A percentile compares a stretch with the other conserved stretches of the same genome.
These are phyloP conservation scores for Cyclotella atomus DNA, from an alignment of 108 stramenopile species.

Conservation along the genomic window DNA sequence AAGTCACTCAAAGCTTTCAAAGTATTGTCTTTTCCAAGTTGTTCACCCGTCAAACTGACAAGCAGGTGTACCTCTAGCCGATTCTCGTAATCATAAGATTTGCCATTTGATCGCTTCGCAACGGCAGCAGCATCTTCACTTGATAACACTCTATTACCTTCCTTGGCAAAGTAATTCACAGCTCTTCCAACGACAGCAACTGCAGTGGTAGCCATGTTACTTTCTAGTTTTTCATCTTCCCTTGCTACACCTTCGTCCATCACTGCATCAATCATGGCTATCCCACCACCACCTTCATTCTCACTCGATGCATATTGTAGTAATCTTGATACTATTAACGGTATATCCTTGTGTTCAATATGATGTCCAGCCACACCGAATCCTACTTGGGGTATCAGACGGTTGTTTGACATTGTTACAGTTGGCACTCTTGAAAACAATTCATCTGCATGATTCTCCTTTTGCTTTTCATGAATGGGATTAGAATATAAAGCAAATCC, in stretches of 20 bases:
- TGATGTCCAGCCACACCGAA: constrained; percentile 39
- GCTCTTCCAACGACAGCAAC: constrained; percentile 41
- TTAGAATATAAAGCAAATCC: constrained; percentile 34
- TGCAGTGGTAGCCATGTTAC: constrained; percentile 21
- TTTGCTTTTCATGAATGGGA: constrained; percentile 8
- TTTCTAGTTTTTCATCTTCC: constrained; percentile 25
- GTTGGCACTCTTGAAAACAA: constrained; percentile 17
- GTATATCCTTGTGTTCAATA: constrained; percentile 44
- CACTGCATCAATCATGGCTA: constrained; percentile 48
- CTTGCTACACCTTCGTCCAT: constrained; percentile 7
- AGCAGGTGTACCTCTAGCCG: constrained; percentile 42
- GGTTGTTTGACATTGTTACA: constrained; percentile 28
- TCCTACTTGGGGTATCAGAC: constrained; percentile 32
- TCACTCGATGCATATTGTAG: constrained; percentile 43
- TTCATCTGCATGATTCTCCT: constrained; percentile 4
- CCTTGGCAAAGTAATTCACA: constrained; percentile 33
- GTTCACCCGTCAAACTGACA: constrained; percentile 21
- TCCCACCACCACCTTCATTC: constrained; percentile 44
- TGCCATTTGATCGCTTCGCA: constrained; percentile 1
- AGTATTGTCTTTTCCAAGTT: constrained; percentile 33
- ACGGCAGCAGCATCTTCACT: not conserved
- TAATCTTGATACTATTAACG: constrained; percentile 33
- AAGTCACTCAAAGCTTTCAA: constrained; percentile 24
- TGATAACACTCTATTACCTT: constrained; percentile 3
- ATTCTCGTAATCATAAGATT: constrained; percentile 39